A percentile compares a stretch with the other conserved stretches of the same genome.
phyloP scores from a whole-genome alignment of 2,329 filamentous ascomycete genomes.

The Alternaria sp. region DNA sequence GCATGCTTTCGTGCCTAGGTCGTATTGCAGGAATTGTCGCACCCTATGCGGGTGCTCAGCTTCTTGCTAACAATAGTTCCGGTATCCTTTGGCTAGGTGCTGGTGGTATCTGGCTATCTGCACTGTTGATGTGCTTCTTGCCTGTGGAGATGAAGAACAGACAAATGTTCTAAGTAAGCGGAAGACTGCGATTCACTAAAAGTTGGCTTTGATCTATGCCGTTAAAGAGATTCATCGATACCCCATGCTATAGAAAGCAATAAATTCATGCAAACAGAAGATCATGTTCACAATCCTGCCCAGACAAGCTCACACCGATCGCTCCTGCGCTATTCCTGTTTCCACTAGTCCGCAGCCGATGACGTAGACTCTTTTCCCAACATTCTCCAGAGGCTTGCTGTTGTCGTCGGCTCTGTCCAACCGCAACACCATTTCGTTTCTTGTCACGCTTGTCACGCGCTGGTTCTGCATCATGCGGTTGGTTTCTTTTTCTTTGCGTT shows the following conservation, averaged over 20 bases:
- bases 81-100: conserved; percentile 43
- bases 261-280: neutral
- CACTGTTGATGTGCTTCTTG: conserved; percentile 39
- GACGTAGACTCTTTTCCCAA: neutral
- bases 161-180: conserved; percentile 37
- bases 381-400: neutral
- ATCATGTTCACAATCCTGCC: neutral
- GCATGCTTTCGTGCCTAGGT: conserved; percentile 41
- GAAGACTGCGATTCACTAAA: neutral
- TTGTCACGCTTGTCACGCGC: neutral
- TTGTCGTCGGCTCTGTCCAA: neutral
- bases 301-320: neutral
- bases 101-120: conserved; percentile 41
- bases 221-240: neutral
- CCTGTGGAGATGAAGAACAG: conserved; percentile 42
- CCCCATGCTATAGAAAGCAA: neutral
- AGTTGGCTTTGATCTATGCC: neutral
- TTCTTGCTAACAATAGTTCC: conserved; percentile 30
- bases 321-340: neutral
- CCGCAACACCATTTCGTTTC: neutral
- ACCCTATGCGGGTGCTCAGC: conserved; percentile 38
- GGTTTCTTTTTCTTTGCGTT: neutral
- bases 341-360: neutral
- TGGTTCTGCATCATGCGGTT: neutral
- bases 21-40: conserved; percentile 41